Evolutionary conservation across 352 stramenopile genomes (phyloP), one percentile per base, ranked within the genome.

Genomic region (Globisporangium yorkense): DNA sequence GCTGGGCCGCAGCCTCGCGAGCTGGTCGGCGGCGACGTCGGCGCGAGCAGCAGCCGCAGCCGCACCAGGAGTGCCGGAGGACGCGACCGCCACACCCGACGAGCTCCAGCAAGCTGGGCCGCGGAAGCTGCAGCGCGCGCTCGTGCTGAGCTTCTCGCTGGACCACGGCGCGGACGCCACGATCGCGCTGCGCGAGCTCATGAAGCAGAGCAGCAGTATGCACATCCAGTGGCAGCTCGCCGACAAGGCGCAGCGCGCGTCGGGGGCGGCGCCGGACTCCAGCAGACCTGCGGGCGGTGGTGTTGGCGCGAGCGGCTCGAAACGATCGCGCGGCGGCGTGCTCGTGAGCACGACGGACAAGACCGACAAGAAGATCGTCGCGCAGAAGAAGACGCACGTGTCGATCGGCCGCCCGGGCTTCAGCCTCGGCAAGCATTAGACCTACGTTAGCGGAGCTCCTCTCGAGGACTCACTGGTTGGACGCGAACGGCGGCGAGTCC

Each of bases 111-210:
- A 41, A 41, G 35, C 35, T 6, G 13, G 12, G 6, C 37, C 37
- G 20, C 31, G 31, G 31, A 49, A 40, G 24, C 20, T 45, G 35
- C 55, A 79, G 40, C 69, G 75, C 16, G 75, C 71, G 29, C 59
- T 87, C 24, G 63, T 84, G 29, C 69, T 92, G 9, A 68, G 80
- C 48, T 90, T 90, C 47, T 71, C 72, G 29, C 65, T 90, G 31
- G 72, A 74, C 18, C 82, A 81, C 48, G 77, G 74, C 21, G 85
- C 72, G 2, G 78, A 99, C 75, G 96, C 95, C 12, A 98, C 92
- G 15, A 96, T 98, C 62, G 93, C 90, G 8, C 72, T 99, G 48
- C 83, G 96, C 56, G 96, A 99, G 67, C 68, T 99, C 12, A 96
- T 97, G 63, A 98, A 98, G 70, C 84, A 87, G 68, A 97, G 67